phyloP scores from a whole-genome alignment of 805 yeast species.

The Monosporozyma servazzii region DNA sequence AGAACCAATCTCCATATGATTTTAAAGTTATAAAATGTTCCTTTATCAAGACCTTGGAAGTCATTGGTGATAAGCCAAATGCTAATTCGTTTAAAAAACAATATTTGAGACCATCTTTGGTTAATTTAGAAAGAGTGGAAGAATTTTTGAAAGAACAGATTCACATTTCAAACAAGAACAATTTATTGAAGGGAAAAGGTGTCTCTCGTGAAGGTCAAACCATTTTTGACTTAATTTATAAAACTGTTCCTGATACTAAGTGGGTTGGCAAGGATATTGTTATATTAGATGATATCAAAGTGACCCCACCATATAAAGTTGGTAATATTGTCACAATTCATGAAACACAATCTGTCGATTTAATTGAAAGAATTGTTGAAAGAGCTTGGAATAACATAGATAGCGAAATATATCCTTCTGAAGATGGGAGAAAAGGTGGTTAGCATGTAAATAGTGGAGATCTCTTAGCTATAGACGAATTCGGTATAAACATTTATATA shows the following conservation, averaged over 20 bases:
- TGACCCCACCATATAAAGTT: conserved; percentile 37
- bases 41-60: conserved; percentile 46
- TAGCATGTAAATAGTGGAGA: conserved; percentile 13
- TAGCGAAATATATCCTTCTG: conserved; percentile 4
- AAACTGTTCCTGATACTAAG: conserved; percentile 36
- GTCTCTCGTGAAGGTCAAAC: conserved; percentile 37
- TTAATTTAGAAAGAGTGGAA: conserved; percentile 24
- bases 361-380: conserved; percentile 42
- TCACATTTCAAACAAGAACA: conserved; percentile 17
- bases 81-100: conserved; percentile 26
- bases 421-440: conserved; percentile 43
- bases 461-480: background rate
- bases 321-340: conserved; percentile 17
- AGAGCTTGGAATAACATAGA: conserved; percentile 41
- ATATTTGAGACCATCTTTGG: conserved; percentile 29
- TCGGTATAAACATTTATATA: background rate
- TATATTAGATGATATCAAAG: conserved; percentile 38
- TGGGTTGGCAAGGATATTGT: conserved; percentile 39
- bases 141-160: conserved; percentile 20
- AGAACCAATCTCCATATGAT: conserved; percentile 16
- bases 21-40: conserved; percentile 49
- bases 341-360: conserved; percentile 28
- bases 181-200: conserved; percentile 28
- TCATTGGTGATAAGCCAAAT: conserved; percentile 33
- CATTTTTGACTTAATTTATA: conserved; percentile 36